These are phyloP conservation scores for Candida oleophila DNA, from an alignment of 805 yeast species.

Conservation along the genomic window DNA sequence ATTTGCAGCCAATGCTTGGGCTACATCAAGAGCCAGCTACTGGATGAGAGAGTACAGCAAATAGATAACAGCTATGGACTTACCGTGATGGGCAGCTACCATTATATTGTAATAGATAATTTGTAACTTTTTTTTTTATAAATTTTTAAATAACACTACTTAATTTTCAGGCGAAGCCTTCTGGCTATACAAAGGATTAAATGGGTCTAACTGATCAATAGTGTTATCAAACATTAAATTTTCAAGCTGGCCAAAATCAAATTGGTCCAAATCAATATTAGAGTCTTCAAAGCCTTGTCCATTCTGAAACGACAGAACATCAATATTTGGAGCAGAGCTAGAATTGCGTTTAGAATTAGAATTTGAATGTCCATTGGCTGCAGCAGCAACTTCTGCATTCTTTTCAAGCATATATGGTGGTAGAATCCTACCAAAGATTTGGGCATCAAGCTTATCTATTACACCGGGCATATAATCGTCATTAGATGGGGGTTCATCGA, in stretches of 20 bases:
- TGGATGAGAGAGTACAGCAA: too few species aligned
- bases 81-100: too few species aligned
- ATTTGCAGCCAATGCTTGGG: not conserved
- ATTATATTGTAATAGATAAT: too few species aligned
- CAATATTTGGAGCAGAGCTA: not conserved
- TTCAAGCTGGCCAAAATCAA: conserved; percentile 21
- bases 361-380: not conserved
- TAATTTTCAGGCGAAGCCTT: not conserved
- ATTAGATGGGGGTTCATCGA: conserved; percentile 5
- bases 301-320: not conserved
- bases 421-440: conserved; percentile 76
- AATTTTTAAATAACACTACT: not conserved
- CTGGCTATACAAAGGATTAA: conserved; percentile 8
- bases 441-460: conserved; percentile 81
- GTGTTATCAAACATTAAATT: conserved; percentile 17
- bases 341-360: not conserved
- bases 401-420: conserved; percentile 78
- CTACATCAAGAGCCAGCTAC: too few species aligned
- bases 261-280: conserved; percentile 8
- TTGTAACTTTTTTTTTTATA: not conserved
- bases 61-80: too few species aligned
- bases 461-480: conserved; percentile 70
- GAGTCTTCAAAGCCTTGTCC: conserved; percentile 6
- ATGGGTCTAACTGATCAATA: conserved; percentile 26
- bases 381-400: conserved; percentile 9